phyloP scores from a whole-genome alignment of 1,284 basidiomycete genomes.

The Boletellus deceptivus region DNA sequence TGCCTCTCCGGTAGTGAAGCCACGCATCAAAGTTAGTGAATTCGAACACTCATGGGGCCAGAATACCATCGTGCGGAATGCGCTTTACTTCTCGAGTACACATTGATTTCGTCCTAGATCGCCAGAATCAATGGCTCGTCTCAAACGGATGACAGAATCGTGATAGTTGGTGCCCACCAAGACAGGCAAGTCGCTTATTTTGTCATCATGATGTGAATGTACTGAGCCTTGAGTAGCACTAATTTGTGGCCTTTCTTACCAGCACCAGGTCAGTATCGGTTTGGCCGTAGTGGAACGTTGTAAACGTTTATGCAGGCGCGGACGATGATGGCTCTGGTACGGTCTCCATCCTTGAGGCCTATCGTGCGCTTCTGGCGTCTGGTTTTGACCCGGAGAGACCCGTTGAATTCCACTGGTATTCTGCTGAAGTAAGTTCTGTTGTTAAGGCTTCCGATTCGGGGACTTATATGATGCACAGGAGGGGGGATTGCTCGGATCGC shows the following conservation, averaged over 20 bases:
- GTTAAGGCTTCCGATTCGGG: background rate
- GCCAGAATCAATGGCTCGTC: conserved; percentile 71
- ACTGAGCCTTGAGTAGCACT: conserved; percentile 46
- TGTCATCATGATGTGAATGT: conserved; percentile 11
- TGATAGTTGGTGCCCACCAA: conserved; percentile 85
- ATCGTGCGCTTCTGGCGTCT: conserved; percentile 77
- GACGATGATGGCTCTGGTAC: conserved; percentile 92
- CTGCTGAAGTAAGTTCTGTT: conserved; percentile 65
- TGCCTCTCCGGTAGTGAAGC: conserved; percentile 54
- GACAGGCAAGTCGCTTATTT: conserved; percentile 57
- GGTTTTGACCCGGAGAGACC: conserved; percentile 76
- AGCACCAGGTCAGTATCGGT: conserved; percentile 68
- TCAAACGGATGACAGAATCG: conserved; percentile 52
- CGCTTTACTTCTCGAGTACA: background rate
- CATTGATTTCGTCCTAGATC: conserved; percentile 44
- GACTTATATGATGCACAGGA: conserved; percentile 50
- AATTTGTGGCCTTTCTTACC: conserved; percentile 87
- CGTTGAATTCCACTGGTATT: conserved; percentile 96
- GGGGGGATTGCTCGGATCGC: conserved; percentile 92
- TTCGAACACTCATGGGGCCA: conserved; percentile 93
- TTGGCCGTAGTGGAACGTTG: conserved; percentile 1
- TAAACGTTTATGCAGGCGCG: conserved; percentile 48
- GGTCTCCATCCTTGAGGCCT: conserved; percentile 89
- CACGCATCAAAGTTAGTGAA: conserved; percentile 68
- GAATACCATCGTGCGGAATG: conserved; percentile 71